Percentiles rank a stretch among this genome's conserved stretches.
Conservation (phyloP, 805 yeast species). For the Ogataea parapolymorpha region DNA sequence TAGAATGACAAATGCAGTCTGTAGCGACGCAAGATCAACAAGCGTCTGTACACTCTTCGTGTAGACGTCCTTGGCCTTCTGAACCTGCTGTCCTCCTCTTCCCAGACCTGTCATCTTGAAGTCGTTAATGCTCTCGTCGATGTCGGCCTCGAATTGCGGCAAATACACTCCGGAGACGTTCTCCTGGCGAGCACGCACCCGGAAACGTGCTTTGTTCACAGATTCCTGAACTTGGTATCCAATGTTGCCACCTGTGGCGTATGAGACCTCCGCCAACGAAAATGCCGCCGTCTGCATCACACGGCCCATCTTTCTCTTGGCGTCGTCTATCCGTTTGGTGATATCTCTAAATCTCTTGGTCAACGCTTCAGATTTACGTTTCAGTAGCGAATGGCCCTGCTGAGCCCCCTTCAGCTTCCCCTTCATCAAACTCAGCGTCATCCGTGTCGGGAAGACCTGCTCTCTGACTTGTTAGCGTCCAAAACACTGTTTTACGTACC, state of each 20-base stretch:
- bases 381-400: slow-evolving; percentile 89
- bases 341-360: slow-evolving; percentile 96
- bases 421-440: slow-evolving; percentile 95
- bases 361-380: slow-evolving; percentile 94
- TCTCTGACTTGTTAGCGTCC: slow-evolving; percentile 47
- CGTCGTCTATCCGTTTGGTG: slow-evolving; percentile 88
- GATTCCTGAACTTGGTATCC: slow-evolving; percentile 95
- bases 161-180: slow-evolving; percentile 94
- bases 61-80: slow-evolving; percentile 88
- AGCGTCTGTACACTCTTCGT: slow-evolving; percentile 96
- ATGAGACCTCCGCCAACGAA: slow-evolving; percentile 93
- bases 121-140: slow-evolving; percentile 84
- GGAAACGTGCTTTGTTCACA: slow-evolving; percentile 86
- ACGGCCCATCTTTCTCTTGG: slow-evolving; percentile 95
- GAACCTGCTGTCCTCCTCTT: slow-evolving; percentile 97
- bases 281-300: slow-evolving; percentile 99
- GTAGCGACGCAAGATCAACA: slow-evolving; percentile 92
- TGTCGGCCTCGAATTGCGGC: slow-evolving; percentile 86
- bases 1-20: slow-evolving; percentile 92
- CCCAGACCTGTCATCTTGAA: slow-evolving; percentile 96
- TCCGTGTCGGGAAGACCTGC: slow-evolving; percentile 95
- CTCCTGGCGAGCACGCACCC: slow-evolving; percentile 88
- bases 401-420: slow-evolving; percentile 95
- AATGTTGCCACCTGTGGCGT: slow-evolving; percentile 96
- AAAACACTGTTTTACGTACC: slow-evolving; percentile 16